Evolutionary conservation across 2,329 filamentous ascomycete genomes (phyloP).

Genomic region (Arthrobotrys entomopaga): DNA sequence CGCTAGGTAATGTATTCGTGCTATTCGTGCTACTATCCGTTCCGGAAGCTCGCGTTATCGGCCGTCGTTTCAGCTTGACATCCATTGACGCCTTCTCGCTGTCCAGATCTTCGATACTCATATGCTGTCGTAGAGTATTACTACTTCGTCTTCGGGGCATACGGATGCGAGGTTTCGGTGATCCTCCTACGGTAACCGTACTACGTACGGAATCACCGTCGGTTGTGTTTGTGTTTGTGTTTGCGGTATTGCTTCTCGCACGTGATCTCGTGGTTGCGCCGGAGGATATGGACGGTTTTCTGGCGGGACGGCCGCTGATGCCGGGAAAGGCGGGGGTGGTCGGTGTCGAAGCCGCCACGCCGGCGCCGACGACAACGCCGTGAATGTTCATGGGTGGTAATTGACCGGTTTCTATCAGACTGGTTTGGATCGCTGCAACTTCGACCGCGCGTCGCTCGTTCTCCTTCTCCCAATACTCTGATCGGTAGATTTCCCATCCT

Average conservation of each 20-base stretch:
- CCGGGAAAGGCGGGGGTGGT: slow-evolving; percentile 29
- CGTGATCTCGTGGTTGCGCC: slow-evolving; percentile 30
- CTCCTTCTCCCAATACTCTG: slow-evolving; percentile 96
- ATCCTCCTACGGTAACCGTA: background rate
- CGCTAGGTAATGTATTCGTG: slow-evolving; percentile 19
- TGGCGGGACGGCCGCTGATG: slow-evolving; percentile 39
- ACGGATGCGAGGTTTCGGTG: slow-evolving; percentile 21
- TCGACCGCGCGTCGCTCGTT: slow-evolving; percentile 79
- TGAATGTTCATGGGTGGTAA: slow-evolving; percentile 51
- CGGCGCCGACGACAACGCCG: slow-evolving; percentile 42
- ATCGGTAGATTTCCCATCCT: slow-evolving; percentile 94
- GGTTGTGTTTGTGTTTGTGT: background rate
- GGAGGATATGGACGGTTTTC: slow-evolving; percentile 47
- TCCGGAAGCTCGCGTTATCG: slow-evolving; percentile 27
- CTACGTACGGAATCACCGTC: slow-evolving; percentile 30
- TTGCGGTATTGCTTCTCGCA: slow-evolving; percentile 39
- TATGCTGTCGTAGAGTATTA: slow-evolving; percentile 31
- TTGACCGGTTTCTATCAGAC: slow-evolving; percentile 39
- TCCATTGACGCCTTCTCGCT: slow-evolving; percentile 52
- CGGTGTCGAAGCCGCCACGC: slow-evolving; percentile 7
- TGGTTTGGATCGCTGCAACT: slow-evolving; percentile 46
- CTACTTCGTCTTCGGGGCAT: slow-evolving; percentile 33
- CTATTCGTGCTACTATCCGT: slow-evolving; percentile 39
- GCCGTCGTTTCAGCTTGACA: slow-evolving; percentile 46
- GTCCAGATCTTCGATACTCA: slow-evolving; percentile 39